Conservation (phyloP, 1,139 yeast species). For the Nakaseomyces delphensis region DNA sequence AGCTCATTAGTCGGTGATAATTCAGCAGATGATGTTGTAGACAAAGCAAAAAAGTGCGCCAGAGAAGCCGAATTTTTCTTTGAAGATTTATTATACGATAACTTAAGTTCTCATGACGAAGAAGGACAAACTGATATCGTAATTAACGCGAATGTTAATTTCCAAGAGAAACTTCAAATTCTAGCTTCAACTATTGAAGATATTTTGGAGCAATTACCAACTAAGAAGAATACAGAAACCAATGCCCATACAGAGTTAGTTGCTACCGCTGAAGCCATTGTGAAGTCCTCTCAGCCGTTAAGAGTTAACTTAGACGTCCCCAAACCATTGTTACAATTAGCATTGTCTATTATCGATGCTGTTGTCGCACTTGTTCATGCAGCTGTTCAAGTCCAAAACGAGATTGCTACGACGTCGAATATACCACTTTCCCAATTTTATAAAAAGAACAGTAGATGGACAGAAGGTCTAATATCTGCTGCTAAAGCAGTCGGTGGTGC, state of each 20-base stretch:
- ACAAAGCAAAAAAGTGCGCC: constrained; percentile 49
- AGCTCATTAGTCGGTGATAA: constrained; percentile 7
- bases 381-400: constrained; percentile 75
- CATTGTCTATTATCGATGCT: constrained; percentile 74
- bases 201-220: constrained; percentile 8
- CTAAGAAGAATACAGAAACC: constrained; percentile 38
- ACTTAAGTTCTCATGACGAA: constrained; percentile 43
- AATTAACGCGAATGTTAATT: constrained; percentile 63
- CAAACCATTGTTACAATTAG: constrained; percentile 69
- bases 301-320: constrained; percentile 63
- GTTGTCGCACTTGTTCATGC: constrained; percentile 64
- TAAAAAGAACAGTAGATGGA: constrained; percentile 86
- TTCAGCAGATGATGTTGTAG: constrained; percentile 40
- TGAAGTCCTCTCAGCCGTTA: constrained; percentile 56
- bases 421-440: constrained; percentile 53
- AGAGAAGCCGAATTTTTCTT: constrained; percentile 56
- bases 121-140: constrained; percentile 63
- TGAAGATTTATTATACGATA: constrained; percentile 47
- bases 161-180: constrained; percentile 62
- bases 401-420: constrained; percentile 50
- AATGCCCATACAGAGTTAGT: constrained; percentile 36
- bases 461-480: constrained; percentile 87
- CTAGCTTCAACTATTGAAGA: constrained; percentile 35
- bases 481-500: constrained; percentile 84
- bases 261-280: constrained; percentile 54